Evolutionary conservation across 2,329 filamentous ascomycete species (phyloP), one percentile per base, ranked within the genome.

Genomic region (Exserohilum turcica): DNA sequence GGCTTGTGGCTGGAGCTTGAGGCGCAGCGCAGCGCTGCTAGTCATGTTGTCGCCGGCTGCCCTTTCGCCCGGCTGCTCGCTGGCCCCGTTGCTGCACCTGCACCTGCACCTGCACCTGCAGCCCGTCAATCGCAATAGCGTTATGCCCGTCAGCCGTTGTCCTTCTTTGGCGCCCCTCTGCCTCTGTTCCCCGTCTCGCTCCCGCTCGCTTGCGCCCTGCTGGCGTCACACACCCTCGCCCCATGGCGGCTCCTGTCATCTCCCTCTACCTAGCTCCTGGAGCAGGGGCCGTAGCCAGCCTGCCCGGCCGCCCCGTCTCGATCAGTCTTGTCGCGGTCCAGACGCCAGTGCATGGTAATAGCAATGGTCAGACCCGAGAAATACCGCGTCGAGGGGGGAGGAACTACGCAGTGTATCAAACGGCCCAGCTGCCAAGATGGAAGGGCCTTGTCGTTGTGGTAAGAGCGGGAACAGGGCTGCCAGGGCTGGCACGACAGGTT

Each of bases 1-100:
- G 60, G 60, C 59, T 38, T 57, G 62, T 54, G 59, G 57, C 59
- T 59, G 36, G 31, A 42, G 33, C 43, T 48, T 50, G 61, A 59
- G 61, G 57, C 59, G 57, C 61, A 60, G 64, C 57, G 48, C 45
- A 60, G 64, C 57, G 48, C 45, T 21, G 32, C 21, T 40, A 24
- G 21, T n/a, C n/a, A n/a, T n/a, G n/a, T n/a, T n/a, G n/a, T n/a
- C n/a, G n/a, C n/a, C n/a, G n/a, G n/a, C n/a, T n/a, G n/a, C n/a
- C n/a, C n/a, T n/a, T n/a, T n/a, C n/a, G n/a, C n/a, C n/a, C n/a
- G n/a, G n/a, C n/a, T n/a, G n/a, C n/a, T n/a, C n/a, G n/a, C n/a
- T n/a, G n/a, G n/a, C n/a, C n/a, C n/a, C n/a, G n/a, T n/a, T n/a
- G n/a, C n/a, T n/a, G n/a, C n/a, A n/a, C n/a, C n/a, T n/a, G n/a